These are phyloP conservation scores for Colletotrichum tanaceti DNA, from an alignment of 2,329 filamentous ascomycete genomes.

Conservation along the genomic window DNA sequence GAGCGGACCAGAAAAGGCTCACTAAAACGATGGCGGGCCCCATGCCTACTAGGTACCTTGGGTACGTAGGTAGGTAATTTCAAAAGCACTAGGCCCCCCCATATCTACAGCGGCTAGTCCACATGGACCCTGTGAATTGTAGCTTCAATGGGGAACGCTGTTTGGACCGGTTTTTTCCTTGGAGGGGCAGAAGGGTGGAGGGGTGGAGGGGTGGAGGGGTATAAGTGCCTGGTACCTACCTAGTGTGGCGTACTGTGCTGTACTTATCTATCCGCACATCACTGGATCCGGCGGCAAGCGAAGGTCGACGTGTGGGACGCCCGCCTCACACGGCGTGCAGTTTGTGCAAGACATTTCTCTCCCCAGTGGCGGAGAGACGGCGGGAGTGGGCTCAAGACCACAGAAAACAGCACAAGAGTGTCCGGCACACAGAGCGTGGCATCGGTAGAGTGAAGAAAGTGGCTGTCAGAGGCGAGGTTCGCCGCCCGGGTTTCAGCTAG, in stretches of 20 bases:
- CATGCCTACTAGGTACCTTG: no score
- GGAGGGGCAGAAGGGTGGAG: background rate
- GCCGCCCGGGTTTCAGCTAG: slow-evolving; percentile 30
- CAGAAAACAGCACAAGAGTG: no score
- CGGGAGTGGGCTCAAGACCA: background rate
- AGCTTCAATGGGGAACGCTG: background rate
- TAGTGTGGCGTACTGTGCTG: no score
- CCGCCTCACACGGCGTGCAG: background rate
- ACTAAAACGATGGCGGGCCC: slow-evolving; percentile 8
- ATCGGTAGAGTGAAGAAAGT: background rate
- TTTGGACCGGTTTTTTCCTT: background rate
- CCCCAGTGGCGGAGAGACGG: no score
- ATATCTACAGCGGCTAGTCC: background rate
- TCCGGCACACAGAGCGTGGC: no score
- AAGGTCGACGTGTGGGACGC: background rate
- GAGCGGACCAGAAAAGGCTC: background rate
- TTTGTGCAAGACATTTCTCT: slow-evolving; percentile 5
- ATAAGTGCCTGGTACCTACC: no score
- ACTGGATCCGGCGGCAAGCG: slow-evolving; percentile 1
- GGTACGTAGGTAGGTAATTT: no score
- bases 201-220: no score
- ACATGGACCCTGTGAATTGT: slow-evolving; percentile 3
- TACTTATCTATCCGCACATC: background rate
- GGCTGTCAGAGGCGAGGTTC: background rate
- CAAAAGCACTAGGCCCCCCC: background rate